Conservation (phyloP, 768 basidiomycete genomes). For the Mycena maculata region DNA sequence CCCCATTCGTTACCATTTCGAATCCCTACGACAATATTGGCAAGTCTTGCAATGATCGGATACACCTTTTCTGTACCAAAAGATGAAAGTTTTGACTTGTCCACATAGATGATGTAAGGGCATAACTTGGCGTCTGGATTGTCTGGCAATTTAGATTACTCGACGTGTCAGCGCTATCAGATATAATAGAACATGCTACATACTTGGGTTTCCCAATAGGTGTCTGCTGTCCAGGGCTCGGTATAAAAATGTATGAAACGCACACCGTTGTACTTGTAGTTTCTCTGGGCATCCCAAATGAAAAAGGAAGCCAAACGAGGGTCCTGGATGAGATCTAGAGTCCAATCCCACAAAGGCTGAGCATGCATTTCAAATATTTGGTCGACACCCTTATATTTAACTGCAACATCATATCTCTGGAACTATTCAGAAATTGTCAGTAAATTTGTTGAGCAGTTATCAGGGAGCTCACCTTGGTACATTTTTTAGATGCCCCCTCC, state of each 20-base stretch:
- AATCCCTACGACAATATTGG: slow-evolving; percentile 46
- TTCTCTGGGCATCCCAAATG: slow-evolving; percentile 5
- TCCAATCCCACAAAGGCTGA: slow-evolving; percentile 14
- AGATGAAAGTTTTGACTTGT: slow-evolving; percentile 53
- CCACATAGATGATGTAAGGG: slow-evolving; percentile 52
- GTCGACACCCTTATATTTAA: slow-evolving; percentile 6
- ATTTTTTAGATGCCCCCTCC: slow-evolving; percentile 1
- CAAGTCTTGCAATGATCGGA: slow-evolving; percentile 48
- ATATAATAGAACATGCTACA: slow-evolving; percentile 2
- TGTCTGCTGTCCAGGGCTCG: slow-evolving; percentile 53
- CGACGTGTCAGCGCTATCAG: slow-evolving; percentile 11
- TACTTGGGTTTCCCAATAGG: slow-evolving; percentile 54
- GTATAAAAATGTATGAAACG: slow-evolving; percentile 44
- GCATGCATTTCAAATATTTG: slow-evolving; percentile 16
- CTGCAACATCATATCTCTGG: background rate
- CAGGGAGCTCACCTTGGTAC: background rate
- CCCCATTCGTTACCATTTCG: slow-evolving; percentile 48
- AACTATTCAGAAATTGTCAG: background rate
- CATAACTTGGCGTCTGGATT: slow-evolving; percentile 39
- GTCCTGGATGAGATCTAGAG: background rate
- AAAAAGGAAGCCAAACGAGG: background rate
- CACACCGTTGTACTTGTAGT: slow-evolving; percentile 36
- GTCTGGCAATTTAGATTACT: slow-evolving; percentile 35
- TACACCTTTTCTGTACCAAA: slow-evolving; percentile 54
- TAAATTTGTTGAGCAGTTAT: background rate